Conservation (phyloP, 2,329 filamentous ascomycete species). For the Stenocarpella maydis region DNA sequence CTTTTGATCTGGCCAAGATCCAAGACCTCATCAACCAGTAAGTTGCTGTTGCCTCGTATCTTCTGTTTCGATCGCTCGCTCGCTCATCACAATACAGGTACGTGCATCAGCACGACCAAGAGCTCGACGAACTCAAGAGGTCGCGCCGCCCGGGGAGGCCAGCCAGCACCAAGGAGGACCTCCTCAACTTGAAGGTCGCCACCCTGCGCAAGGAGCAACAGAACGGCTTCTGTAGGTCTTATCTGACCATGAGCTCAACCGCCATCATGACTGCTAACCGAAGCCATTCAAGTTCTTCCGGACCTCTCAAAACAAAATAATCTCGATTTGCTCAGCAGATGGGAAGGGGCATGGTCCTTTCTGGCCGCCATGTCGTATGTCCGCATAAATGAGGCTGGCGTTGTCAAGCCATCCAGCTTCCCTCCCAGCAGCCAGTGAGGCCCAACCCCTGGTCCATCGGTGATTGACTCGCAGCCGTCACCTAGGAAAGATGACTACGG, state of each 20-base stretch:
- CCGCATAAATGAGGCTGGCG: constrained; percentile 72
- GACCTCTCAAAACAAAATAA: constrained; percentile 76
- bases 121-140: constrained; percentile 71
- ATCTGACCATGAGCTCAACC: background rate
- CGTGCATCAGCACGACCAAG: constrained; percentile 75
- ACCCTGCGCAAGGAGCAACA: constrained; percentile 81
- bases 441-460: constrained; percentile 36
- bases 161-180: constrained; percentile 77
- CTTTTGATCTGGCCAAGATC: constrained; percentile 64
- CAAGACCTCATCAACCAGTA: constrained; percentile 70
- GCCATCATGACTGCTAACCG: constrained; percentile 31
- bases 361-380: constrained; percentile 80
- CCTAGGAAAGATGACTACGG: constrained; percentile 9
- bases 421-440: constrained; percentile 67
- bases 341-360: constrained; percentile 86
- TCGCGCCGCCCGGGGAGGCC: constrained; percentile 81
- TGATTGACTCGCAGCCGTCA: background rate
- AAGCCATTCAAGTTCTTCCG: constrained; percentile 65
- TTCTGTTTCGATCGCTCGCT: background rate
- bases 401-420: constrained; percentile 75
- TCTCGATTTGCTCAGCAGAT: constrained; percentile 70
- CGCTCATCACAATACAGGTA: constrained; percentile 54
- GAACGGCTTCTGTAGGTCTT: constrained; percentile 77
- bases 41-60: constrained; percentile 38
- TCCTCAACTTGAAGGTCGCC: constrained; percentile 75